These are phyloP conservation scores for Rhizopogon rudus DNA, from an alignment of 768 basidiomycete species.

Conservation along the genomic window DNA sequence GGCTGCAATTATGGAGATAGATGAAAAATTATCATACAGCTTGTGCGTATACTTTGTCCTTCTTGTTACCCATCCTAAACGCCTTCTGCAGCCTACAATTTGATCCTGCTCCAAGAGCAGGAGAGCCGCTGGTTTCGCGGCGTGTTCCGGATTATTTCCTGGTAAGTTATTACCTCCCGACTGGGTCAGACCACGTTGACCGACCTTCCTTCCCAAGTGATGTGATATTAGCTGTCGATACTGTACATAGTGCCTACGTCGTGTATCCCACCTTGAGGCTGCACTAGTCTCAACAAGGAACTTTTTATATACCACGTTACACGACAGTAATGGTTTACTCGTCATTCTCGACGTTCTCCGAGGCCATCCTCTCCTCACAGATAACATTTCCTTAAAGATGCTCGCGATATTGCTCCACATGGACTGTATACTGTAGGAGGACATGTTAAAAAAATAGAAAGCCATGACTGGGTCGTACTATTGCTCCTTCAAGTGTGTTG, in stretches of 20 bases:
- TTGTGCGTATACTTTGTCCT: slow-evolving; percentile 49
- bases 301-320: slow-evolving; percentile 10
- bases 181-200: neutral
- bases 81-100: slow-evolving; percentile 82
- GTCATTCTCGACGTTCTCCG: neutral
- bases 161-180: slow-evolving; percentile 38
- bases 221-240: slow-evolving; percentile 7
- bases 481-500: neutral
- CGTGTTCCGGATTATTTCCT: slow-evolving; percentile 94
- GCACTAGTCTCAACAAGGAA: slow-evolving; percentile 6
- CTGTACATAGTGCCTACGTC: slow-evolving; percentile 19
- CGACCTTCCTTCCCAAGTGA: slow-evolving; percentile 15
- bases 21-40: slow-evolving; percentile 94
- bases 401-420: neutral
- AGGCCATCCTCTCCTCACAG: neutral
- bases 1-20: slow-evolving; percentile 99
- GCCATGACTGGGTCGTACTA: neutral
- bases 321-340: slow-evolving; percentile 9
- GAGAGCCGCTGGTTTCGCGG: slow-evolving; percentile 95
- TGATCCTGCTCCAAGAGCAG: slow-evolving; percentile 97
- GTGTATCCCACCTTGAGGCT: slow-evolving; percentile 16
- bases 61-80: neutral
- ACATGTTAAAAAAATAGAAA: neutral
- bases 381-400: neutral
- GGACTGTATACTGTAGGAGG: neutral